A percentile compares a stretch with the other conserved stretches of the same genome.
These are phyloP conservation scores for Zanthoxylum bungeanum DNA, from an alignment of 345 rosid species.

Conservation along the genomic window DNA sequence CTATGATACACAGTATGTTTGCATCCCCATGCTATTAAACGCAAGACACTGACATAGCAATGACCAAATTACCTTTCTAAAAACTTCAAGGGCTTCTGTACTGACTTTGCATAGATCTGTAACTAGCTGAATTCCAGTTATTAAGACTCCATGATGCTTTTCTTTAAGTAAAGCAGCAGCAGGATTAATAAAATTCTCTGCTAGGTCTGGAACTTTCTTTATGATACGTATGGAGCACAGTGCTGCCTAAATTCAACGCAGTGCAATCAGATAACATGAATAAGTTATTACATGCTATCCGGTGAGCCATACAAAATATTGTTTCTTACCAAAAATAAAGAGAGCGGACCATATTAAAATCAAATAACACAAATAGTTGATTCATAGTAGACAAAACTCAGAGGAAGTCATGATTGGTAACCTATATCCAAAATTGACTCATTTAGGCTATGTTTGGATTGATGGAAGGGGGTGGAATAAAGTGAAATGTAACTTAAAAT, in stretches of 20 bases:
- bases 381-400: too few species aligned
- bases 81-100: slow-evolving; percentile 79
- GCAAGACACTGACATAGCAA: slow-evolving; percentile 10
- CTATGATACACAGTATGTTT: neutral
- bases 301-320: neutral
- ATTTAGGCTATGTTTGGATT: too few species aligned
- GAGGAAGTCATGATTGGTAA: neutral
- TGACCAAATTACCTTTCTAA: slow-evolving; percentile 67
- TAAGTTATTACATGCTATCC: slow-evolving; percentile 4
- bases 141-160: slow-evolving; percentile 98
- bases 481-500: too few species aligned
- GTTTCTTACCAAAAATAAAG: neutral
- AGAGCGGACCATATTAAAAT: neutral
- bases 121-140: slow-evolving; percentile 95
- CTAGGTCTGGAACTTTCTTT: slow-evolving; percentile 96
- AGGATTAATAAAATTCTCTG: slow-evolving; percentile 94
- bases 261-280: slow-evolving; percentile 21
- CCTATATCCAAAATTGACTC: neutral
- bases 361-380: neutral
- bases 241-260: slow-evolving; percentile 69
- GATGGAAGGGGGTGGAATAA: too few species aligned
- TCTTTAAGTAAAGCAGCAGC: slow-evolving; percentile 86
- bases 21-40: slow-evolving; percentile 1
- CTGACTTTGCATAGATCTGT: slow-evolving; percentile 86
- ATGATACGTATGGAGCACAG: slow-evolving; percentile 91